These are phyloP conservation scores for Aechmea fasciata DNA, from an alignment of 176 grass and related monocot genomes.

Conservation along the genomic window DNA sequence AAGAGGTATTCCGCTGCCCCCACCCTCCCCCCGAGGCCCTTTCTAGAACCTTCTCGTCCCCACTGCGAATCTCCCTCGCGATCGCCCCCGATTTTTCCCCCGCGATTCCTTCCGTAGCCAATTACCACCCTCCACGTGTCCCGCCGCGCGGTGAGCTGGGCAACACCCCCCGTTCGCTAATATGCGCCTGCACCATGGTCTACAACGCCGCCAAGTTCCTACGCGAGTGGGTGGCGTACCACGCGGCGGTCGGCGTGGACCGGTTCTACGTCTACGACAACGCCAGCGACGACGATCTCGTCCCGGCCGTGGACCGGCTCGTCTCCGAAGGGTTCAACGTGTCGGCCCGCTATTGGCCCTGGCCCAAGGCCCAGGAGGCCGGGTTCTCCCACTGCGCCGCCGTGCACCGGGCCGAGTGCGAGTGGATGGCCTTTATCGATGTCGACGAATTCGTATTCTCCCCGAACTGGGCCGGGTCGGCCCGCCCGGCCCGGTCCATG, in stretches of 20 bases:
- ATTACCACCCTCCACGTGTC: conserved; percentile 15
- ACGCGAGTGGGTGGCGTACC: conserved; percentile 58
- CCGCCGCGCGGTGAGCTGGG: not conserved
- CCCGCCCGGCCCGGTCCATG: conserved; percentile 17
- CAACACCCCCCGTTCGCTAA: not conserved
- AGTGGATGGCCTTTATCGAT: conserved; percentile 72
- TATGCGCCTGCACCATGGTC: conserved; percentile 74
- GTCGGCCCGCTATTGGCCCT: conserved; percentile 31
- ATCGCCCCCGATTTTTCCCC: conserved; percentile 4
- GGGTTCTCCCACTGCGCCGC: conserved; percentile 44
- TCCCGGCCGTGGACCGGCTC: conserved; percentile 18
- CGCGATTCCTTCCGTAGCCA: conserved; percentile 37
- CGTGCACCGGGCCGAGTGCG: conserved; percentile 21
- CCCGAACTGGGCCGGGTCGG: conserved; percentile 5
- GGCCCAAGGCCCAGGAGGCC: conserved; percentile 74
- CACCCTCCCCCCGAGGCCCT: conserved; percentile 19
- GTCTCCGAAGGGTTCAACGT: conserved; percentile 17
- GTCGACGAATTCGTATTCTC: conserved; percentile 74
- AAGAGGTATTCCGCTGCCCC: conserved; percentile 71
- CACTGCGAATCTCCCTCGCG: conserved; percentile 20
- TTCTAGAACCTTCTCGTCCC: not conserved
- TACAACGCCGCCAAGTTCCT: conserved; percentile 56
- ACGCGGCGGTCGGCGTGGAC: conserved; percentile 43
- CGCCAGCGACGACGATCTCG: conserved; percentile 42
- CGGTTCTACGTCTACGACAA: conserved; percentile 77